Conservation (phyloP, 1,284 basidiomycete genomes). For the Omphalotus olearius region DNA sequence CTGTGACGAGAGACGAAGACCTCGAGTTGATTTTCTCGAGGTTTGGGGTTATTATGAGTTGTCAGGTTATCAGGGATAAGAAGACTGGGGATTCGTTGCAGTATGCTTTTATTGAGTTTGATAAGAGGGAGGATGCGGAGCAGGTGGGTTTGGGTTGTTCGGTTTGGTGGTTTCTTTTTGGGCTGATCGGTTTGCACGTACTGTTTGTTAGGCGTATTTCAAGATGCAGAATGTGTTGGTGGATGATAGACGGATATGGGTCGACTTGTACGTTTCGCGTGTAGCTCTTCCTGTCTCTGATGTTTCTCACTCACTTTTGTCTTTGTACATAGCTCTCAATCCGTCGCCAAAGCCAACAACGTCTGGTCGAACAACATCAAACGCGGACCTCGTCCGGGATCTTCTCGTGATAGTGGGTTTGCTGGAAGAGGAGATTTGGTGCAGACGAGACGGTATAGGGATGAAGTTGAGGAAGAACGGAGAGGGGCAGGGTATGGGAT, state of each 20-base stretch:
- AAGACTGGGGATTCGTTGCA: slow-evolving; percentile 94
- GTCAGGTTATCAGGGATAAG: slow-evolving; percentile 95
- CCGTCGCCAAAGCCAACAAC: slow-evolving; percentile 74
- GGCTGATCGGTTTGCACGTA: slow-evolving; percentile 7
- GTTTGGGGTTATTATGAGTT: slow-evolving; percentile 94
- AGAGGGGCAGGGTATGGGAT: slow-evolving; percentile 50
- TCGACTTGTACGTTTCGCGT: slow-evolving; percentile 62
- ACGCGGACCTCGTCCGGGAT: slow-evolving; percentile 39
- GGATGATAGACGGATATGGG: slow-evolving; percentile 98
- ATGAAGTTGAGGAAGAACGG: slow-evolving; percentile 30
- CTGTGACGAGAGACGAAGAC: slow-evolving; percentile 94
- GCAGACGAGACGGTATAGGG: slow-evolving; percentile 61
- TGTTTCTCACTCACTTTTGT: slow-evolving; percentile 34
- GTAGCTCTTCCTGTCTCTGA: slow-evolving; percentile 30
- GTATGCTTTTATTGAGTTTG: slow-evolving; percentile 99
- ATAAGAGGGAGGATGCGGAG: slow-evolving; percentile 88
- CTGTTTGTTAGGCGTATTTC: slow-evolving; percentile 83
- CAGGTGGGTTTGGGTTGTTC: slow-evolving; percentile 48
- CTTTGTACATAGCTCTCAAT: slow-evolving; percentile 56
- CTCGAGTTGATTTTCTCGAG: slow-evolving; percentile 96
- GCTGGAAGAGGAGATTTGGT: slow-evolving; percentile 73
- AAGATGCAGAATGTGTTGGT: slow-evolving; percentile 99
- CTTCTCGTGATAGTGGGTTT: slow-evolving; percentile 42
- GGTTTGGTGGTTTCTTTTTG: background rate
- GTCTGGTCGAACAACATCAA: slow-evolving; percentile 73